A percentile compares a stretch with the other conserved stretches of the same genome.
phyloP scores from a whole-genome alignment of 106 monocot genomes.

The Allium fistulosum region DNA sequence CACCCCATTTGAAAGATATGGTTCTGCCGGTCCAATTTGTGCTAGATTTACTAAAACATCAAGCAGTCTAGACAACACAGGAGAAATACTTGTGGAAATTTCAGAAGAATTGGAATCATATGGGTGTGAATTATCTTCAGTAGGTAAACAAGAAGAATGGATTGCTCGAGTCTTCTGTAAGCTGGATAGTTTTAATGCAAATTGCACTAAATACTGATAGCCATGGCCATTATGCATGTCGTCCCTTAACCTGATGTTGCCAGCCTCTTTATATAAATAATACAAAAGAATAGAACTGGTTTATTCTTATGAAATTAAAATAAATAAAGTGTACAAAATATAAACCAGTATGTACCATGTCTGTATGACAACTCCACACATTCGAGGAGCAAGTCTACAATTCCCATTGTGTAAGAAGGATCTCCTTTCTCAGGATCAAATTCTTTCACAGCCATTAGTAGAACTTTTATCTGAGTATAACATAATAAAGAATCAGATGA shows the following conservation, averaged over 20 bases:
- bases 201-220: conserved; percentile 96
- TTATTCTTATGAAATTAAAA: neutral
- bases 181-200: conserved; percentile 76
- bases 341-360: conserved; percentile 48
- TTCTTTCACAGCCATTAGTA: conserved; percentile 88
- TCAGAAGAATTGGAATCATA: conserved; percentile 12
- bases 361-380: conserved; percentile 94
- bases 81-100: conserved; percentile 53
- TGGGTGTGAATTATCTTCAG: conserved; percentile 14
- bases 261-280: conserved; percentile 60
- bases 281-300: neutral
- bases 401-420: conserved; percentile 96
- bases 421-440: conserved; percentile 85
- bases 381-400: conserved; percentile 93
- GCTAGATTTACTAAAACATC: conserved; percentile 95
- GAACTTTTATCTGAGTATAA: conserved; percentile 80
- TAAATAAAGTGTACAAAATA: too few relatives aligned
- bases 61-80: conserved; percentile 74
- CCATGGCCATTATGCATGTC: conserved; percentile 99
- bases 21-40: conserved; percentile 73
- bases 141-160: conserved; percentile 23
- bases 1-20: conserved; percentile 17
- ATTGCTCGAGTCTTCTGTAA: conserved; percentile 36
- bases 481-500: conserved; percentile 15
- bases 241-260: conserved; percentile 62